Evolutionary conservation across 78 protist species (phyloP).

Genomic region (Creolimax fragrantissima): DNA sequence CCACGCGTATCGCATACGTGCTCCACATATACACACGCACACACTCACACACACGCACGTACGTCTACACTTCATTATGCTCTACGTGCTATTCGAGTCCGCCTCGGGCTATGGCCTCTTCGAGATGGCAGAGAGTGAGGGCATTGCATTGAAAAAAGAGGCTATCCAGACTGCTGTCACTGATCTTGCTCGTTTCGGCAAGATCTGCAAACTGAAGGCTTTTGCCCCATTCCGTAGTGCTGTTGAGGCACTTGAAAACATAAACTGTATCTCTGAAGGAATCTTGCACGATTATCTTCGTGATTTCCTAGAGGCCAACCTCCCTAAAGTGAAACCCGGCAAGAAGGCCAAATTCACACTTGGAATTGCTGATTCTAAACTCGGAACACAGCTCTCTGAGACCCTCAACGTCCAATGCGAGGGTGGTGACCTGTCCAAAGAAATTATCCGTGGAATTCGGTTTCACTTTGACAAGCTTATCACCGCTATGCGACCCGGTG

Average conservation of each 20-base stretch:
- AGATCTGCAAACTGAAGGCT: slow-evolving; percentile 34
- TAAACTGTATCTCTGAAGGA: slow-evolving; percentile 64
- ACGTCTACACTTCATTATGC: neutral
- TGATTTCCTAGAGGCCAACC: slow-evolving; percentile 19
- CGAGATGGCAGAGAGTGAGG: slow-evolving; percentile 39
- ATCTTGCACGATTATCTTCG: slow-evolving; percentile 11
- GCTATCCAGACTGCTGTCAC: slow-evolving; percentile 5
- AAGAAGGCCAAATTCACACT: slow-evolving; percentile 9
- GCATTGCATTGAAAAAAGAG: slow-evolving; percentile 39
- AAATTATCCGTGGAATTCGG: slow-evolving; percentile 81
- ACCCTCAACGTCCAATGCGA: neutral
- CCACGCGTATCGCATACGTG: neutral
- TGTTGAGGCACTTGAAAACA: slow-evolving; percentile 62
- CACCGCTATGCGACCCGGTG: slow-evolving; percentile 45
- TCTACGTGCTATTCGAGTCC: slow-evolving; percentile 57
- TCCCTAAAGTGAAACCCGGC: neutral
- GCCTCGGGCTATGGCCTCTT: slow-evolving; percentile 72
- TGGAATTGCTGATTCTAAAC: slow-evolving; percentile 14
- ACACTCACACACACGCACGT: neutral
- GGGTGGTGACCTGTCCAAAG: slow-evolving; percentile 25
- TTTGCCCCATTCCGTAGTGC: slow-evolving; percentile 65
- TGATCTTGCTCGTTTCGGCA: slow-evolving; percentile 49
- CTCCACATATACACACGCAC: neutral
- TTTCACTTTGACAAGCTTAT: slow-evolving; percentile 52
- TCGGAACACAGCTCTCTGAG: slow-evolving; percentile 4